Percentiles rank a stretch among this genome's conserved stretches.
Evolutionary conservation across 2,329 filamentous ascomycete species (phyloP).

Genomic region (Byssoonygena ceratinophila): DNA sequence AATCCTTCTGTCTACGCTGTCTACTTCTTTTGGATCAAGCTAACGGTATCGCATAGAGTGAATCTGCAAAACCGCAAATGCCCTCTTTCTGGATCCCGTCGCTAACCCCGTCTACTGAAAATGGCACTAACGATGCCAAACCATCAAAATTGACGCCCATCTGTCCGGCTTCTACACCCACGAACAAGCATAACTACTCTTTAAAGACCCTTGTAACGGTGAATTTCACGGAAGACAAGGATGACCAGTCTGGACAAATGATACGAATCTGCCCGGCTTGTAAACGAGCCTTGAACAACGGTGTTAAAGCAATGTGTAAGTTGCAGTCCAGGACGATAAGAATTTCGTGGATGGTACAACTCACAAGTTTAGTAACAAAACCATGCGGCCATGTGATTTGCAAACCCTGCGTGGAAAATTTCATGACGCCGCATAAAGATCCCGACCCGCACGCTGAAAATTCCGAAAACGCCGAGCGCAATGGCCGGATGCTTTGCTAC

Average conservation of each 20-base stretch:
- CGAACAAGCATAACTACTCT: slow-evolving; percentile 61
- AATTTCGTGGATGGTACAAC: not conserved
- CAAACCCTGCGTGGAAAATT: slow-evolving; percentile 70
- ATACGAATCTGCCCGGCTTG: slow-evolving; percentile 68
- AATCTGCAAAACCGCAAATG: slow-evolving; percentile 55
- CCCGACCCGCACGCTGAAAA: slow-evolving; percentile 51
- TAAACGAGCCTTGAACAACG: slow-evolving; percentile 69
- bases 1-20: not conserved
- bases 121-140: slow-evolving; percentile 48
- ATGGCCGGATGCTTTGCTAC: slow-evolving; percentile 57
- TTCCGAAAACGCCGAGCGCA: slow-evolving; percentile 38
- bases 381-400: slow-evolving; percentile 90
- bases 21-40: not conserved
- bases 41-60: slow-evolving; percentile 23
- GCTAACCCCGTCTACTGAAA: slow-evolving; percentile 57
- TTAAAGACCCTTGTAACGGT: slow-evolving; percentile 68
- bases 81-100: slow-evolving; percentile 92
- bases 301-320: slow-evolving; percentile 61
- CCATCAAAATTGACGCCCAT: slow-evolving; percentile 57
- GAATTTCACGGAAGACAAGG: slow-evolving; percentile 62
- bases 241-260: slow-evolving; percentile 40
- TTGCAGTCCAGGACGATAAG: slow-evolving; percentile 8
- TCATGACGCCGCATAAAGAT: slow-evolving; percentile 54
- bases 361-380: slow-evolving; percentile 51
- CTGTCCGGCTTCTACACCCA: slow-evolving; percentile 62